These are phyloP conservation scores for Tuctoria greenei DNA, from an alignment of 176 grass and related monocot species.

Conservation along the genomic window DNA sequence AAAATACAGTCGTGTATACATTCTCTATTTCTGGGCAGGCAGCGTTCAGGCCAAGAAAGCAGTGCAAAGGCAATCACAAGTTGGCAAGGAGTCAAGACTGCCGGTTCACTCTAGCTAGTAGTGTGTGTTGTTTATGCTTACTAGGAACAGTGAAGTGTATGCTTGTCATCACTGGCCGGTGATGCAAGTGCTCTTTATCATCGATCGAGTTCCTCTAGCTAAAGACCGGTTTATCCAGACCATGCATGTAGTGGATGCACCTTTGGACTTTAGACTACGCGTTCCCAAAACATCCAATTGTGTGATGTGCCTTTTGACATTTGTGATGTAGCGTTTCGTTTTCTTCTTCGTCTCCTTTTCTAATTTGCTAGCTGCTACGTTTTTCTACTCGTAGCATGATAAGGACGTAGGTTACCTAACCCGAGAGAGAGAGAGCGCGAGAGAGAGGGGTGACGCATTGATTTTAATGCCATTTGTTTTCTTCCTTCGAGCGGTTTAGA, in stretches of 20 bases:
- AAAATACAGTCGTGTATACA: slow-evolving; percentile 3
- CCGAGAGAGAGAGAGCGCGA: too few species aligned
- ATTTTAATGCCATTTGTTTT: too few species aligned
- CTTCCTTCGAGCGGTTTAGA: too few species aligned
- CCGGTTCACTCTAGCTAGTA: slow-evolving; percentile 3
- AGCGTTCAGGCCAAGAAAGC: background rate
- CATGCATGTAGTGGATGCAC: background rate
- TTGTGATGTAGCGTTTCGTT: background rate
- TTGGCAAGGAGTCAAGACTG: slow-evolving; percentile 19
- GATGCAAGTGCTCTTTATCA: slow-evolving; percentile 26
- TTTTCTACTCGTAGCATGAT: slow-evolving; percentile 32
- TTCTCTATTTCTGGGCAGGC: background rate
- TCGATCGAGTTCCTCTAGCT: background rate
- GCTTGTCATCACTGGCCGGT: slow-evolving; percentile 35
- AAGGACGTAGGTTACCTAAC: too few species aligned
- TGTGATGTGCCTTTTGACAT: slow-evolving; percentile 33
- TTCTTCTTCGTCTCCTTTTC: background rate
- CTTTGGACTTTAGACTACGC: slow-evolving; percentile 19
- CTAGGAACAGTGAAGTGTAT: background rate
- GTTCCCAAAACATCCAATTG: background rate
- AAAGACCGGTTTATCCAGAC: background rate
- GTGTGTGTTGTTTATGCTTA: background rate
- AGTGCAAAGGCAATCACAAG: slow-evolving; percentile 3
- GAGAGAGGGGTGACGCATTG: too few species aligned
- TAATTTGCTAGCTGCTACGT: slow-evolving; percentile 16